Evolutionary conservation across 768 basidiomycete species (phyloP).

Genomic region (Sarcomyxa edulis): DNA sequence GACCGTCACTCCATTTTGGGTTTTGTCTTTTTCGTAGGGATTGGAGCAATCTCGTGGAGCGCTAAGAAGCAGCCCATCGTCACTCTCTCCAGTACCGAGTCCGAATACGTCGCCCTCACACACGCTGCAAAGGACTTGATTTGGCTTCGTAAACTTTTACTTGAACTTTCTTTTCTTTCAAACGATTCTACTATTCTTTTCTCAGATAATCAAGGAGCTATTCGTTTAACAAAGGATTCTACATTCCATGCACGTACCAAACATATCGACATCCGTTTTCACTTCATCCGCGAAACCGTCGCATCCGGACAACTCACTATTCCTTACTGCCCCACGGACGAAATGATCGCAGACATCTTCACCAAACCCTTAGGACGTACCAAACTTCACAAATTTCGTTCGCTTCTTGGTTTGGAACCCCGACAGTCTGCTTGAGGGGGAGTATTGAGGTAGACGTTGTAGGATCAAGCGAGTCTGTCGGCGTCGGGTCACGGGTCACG

Average conservation of each 20-base stretch:
- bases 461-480: too few species aligned
- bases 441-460: slow-evolving; percentile 3
- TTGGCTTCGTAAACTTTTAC: slow-evolving; percentile 20
- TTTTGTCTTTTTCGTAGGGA: slow-evolving; percentile 16
- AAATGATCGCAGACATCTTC: slow-evolving; percentile 21
- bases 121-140: slow-evolving; percentile 13
- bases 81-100: slow-evolving; percentile 13
- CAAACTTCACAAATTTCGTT: not conserved
- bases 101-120: slow-evolving; percentile 13
- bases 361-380: slow-evolving; percentile 12
- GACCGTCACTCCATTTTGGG: slow-evolving; percentile 18
- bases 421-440: slow-evolving; percentile 1
- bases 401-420: not conserved
- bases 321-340: slow-evolving; percentile 11
- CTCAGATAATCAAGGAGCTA: slow-evolving; percentile 9
- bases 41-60: slow-evolving; percentile 18
- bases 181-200: too few species aligned
- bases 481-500: too few species aligned
- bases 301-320: not conserved
- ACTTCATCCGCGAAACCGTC: slow-evolving; percentile 17
- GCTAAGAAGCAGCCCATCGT: slow-evolving; percentile 13
- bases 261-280: slow-evolving; percentile 24
- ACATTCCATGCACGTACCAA: slow-evolving; percentile 18
- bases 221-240: slow-evolving; percentile 13
- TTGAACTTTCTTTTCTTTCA: slow-evolving; percentile 12